Evolutionary conservation across 2,329 filamentous ascomycete genomes (phyloP), one percentile per base, ranked within the genome.

Genomic region (Didymella lethalis): DNA sequence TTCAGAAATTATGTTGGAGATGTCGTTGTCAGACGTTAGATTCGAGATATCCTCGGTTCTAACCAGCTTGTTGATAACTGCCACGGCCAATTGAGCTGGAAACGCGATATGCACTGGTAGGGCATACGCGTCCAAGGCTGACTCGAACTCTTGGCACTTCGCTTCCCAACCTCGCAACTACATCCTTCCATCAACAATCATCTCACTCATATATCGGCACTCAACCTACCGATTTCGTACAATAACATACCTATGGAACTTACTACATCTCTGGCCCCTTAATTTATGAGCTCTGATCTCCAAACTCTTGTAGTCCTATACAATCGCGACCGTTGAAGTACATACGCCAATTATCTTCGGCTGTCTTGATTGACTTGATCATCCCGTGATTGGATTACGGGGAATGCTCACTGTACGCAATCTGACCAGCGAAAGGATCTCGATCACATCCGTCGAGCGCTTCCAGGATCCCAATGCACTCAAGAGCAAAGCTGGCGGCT

Each of bases 371-470:
- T 20, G 7, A 40, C 36, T 20, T 18, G 7, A 14, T 12, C 4
- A 16, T 2, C 3, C 20, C 20, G 10, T 28, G 7, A n/a, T 36
- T n/a, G 18, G 10, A 7, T 54, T 8, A 14, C 20, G 5, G 4
- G 48, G 14, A 23, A 59, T 59, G 56, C 40, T 97, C 66, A 90
- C 85, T 4, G 86, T 97, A 69, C 92, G 93, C 70, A 97, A 97
- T 77, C 81, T 96, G 64, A 94, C 91, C 44, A 82, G 86, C 57
- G 88, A 85, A 48, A 83, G 87, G n/a, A 81, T 97, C 54, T 86
- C 89, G 66, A 84, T 97, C 68, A 88, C 88, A 75, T 77, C 83
- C 59, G 82, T 94, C 58, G 90, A 96, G 80, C 88, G 89, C 66
- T 93, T 93, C 75, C 85, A 88, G 65, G 83, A 80, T 46, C 82